These are phyloP conservation scores for Aureobasidium sp. DNA, from an alignment of 2,329 filamentous ascomycete species.

Conservation along the genomic window DNA sequence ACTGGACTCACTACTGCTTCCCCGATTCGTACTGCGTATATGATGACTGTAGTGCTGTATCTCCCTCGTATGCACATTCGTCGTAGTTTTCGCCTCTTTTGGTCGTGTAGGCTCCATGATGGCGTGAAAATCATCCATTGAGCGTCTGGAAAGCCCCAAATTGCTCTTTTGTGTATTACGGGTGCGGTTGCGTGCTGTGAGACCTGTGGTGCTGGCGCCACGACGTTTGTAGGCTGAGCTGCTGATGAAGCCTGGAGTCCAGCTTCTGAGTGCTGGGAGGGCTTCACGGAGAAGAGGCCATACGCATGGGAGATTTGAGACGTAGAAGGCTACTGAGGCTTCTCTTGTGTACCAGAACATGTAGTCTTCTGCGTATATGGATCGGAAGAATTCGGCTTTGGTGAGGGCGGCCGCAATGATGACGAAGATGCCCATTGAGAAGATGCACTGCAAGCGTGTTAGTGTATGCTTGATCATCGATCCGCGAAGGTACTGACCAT, in stretches of 20 bases:
- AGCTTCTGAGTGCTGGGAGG: slow-evolving; percentile 11
- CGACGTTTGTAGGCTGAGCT: background rate
- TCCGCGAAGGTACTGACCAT: slow-evolving; percentile 17
- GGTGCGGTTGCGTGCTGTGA: background rate
- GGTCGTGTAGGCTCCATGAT: background rate
- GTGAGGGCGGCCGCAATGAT: slow-evolving; percentile 38
- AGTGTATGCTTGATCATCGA: background rate
- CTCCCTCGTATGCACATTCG: background rate
- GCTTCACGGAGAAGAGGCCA: slow-evolving; percentile 43
- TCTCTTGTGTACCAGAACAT: slow-evolving; percentile 41
- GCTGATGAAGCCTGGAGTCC: slow-evolving; percentile 10
- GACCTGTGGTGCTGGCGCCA: background rate
- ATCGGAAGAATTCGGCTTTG: slow-evolving; percentile 39
- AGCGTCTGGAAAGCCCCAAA: background rate
- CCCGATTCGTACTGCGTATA: background rate
- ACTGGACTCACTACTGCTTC: slow-evolving; percentile 2
- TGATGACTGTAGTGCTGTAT: background rate
- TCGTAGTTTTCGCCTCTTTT: background rate
- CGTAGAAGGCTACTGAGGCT: slow-evolving; percentile 44
- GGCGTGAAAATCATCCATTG: slow-evolving; percentile 3
- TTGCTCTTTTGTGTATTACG: slow-evolving; percentile 4
- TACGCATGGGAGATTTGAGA: slow-evolving; percentile 46
- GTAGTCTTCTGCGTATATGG: slow-evolving; percentile 30
- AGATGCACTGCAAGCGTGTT: slow-evolving; percentile 24
- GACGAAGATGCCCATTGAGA: slow-evolving; percentile 44